Percentiles rank a stretch among this genome's conserved stretches.
Conservation (phyloP, 768 basidiomycete species). For the Suillus subluteus region DNA sequence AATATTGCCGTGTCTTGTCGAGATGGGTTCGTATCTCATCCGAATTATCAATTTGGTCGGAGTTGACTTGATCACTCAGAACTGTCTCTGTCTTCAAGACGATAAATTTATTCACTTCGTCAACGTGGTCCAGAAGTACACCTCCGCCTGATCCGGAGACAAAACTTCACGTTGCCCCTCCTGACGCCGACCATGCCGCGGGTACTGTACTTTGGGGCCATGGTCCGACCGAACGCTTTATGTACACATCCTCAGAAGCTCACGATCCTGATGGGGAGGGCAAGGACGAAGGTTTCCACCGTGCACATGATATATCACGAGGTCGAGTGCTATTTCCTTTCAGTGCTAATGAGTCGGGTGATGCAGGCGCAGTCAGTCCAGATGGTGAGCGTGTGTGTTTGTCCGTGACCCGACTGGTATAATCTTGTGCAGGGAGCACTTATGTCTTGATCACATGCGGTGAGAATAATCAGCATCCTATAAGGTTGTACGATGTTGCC, state of each 20-base stretch:
- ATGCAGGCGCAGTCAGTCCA: slow-evolving; percentile 49
- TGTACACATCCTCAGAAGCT: slow-evolving; percentile 66
- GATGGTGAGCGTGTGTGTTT: slow-evolving; percentile 39
- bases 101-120: slow-evolving; percentile 26
- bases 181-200: slow-evolving; percentile 31
- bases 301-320: slow-evolving; percentile 47
- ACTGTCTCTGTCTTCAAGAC: slow-evolving; percentile 24
- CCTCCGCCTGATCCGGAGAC: slow-evolving; percentile 18
- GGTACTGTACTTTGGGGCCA: slow-evolving; percentile 60
- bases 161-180: slow-evolving; percentile 21
- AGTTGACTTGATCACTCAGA: slow-evolving; percentile 18
- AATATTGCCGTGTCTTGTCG: slow-evolving; percentile 41
- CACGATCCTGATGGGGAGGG: slow-evolving; percentile 1
- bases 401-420: background rate
- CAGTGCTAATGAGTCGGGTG: slow-evolving; percentile 55
- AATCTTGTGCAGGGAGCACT: slow-evolving; percentile 18
- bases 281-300: slow-evolving; percentile 47
- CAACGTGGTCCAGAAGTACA: slow-evolving; percentile 15
- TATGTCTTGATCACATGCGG: slow-evolving; percentile 38
- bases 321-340: slow-evolving; percentile 36
- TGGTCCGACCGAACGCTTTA: slow-evolving; percentile 37
- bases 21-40: slow-evolving; percentile 28
- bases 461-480: slow-evolving; percentile 30
- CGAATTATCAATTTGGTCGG: background rate
- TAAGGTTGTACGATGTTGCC: slow-evolving; percentile 58